Evolutionary conservation across 1,284 basidiomycete species (phyloP).

Genomic region (Phenoliferia sp.): DNA sequence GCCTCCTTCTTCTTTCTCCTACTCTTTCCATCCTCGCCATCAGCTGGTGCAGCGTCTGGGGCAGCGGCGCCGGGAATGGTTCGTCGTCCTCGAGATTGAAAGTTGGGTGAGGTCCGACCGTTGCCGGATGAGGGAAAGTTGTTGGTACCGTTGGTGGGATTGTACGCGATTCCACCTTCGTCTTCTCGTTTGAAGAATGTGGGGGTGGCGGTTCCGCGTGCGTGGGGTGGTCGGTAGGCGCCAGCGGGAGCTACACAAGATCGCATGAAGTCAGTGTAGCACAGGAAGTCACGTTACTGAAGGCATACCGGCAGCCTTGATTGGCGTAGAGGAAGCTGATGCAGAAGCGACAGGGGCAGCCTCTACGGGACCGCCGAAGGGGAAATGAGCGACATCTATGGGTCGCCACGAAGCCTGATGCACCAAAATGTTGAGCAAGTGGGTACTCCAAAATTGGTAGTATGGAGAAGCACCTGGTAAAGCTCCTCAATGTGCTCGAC

Average conservation of each 20-base stretch:
- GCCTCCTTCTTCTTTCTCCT: slow-evolving; percentile 32
- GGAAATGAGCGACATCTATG: slow-evolving; percentile 57
- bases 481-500: slow-evolving; percentile 72
- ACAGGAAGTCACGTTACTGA: background rate
- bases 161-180: slow-evolving; percentile 55
- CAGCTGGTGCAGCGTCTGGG: slow-evolving; percentile 1
- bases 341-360: slow-evolving; percentile 65
- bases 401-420: slow-evolving; percentile 76
- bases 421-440: background rate
- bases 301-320: slow-evolving; percentile 44
- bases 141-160: slow-evolving; percentile 20
- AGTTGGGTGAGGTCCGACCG: slow-evolving; percentile 16
- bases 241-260: slow-evolving; percentile 57
- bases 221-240: slow-evolving; percentile 85
- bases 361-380: slow-evolving; percentile 70
- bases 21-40: slow-evolving; percentile 10
- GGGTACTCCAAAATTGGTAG: too few relatives aligned
- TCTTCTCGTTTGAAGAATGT: slow-evolving; percentile 83
- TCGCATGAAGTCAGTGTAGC: slow-evolving; percentile 40
- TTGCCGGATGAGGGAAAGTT: slow-evolving; percentile 29
- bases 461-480: slow-evolving; percentile 56
- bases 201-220: slow-evolving; percentile 77
- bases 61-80: slow-evolving; percentile 23
- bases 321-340: slow-evolving; percentile 49
- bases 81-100: slow-evolving; percentile 14